Evolutionary conservation across 2,329 filamentous ascomycete species (phyloP), one percentile per base, ranked within the genome.

Genomic region (Diplodia seriata): DNA sequence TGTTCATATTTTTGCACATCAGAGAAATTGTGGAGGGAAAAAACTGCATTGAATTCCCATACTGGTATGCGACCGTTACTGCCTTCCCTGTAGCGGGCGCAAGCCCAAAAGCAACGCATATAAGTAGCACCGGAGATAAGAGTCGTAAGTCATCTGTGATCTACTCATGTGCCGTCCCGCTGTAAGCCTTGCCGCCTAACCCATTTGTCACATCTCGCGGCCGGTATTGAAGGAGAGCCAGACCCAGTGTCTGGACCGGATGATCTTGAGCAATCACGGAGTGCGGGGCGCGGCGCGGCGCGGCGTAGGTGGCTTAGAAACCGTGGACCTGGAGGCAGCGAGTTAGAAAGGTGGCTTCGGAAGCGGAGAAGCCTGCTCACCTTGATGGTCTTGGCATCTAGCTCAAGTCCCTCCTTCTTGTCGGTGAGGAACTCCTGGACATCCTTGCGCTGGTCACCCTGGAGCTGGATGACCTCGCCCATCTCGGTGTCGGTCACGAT

Each of bases 381-480:
- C 88, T 98, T 97, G 85, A 98, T 97, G 84, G 91, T 96, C 89
- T 97, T 97, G 82, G 90, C 87, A 84, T 97, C 93, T 80, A 97
- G 90, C 82, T 92, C 93, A 77, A 98, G 88, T 78, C 94, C 94
- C 79, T 94, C 92, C 83, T 94, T 93, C 88, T 97, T 96, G 85
- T 97, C 92, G 84, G 90, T 89, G 83, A 98, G 90, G 86, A 98
- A 99, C 80, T 97, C 93, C 83, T 96, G 92, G 81, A 97, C 92
- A 89, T 97, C 93, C 85, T 97, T 97, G 84, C 95, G 94, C 87
- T 99, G 95, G 82, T 99, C 95, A 78, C 95, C 95, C 84, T 99
- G 95, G 79, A 99, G 91, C 87, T 99, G 95, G 80, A 99, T 97
- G 87, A 98, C 94, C 87, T 98, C 94, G 81, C 94, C 94, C 92